phyloP scores from a whole-genome alignment of 2,329 filamentous ascomycete species.

The Trichophyton schoenleinii region DNA sequence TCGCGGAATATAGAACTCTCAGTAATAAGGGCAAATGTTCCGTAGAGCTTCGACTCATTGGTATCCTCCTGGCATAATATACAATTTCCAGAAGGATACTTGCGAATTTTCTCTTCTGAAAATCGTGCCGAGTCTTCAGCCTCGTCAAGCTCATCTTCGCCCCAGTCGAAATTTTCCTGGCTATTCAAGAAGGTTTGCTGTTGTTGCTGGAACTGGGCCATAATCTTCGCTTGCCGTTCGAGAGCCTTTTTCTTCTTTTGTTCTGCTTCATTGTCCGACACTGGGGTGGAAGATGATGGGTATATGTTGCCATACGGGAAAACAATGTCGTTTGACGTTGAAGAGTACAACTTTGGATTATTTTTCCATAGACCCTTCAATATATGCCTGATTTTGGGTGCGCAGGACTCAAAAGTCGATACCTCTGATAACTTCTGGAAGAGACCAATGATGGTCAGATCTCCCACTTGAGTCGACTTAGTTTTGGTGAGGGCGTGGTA shows the following conservation, averaged over 20 bases:
- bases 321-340: slow-evolving; percentile 46
- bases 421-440: slow-evolving; percentile 46
- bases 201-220: slow-evolving; percentile 97
- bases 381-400: slow-evolving; percentile 72
- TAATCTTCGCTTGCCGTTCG: slow-evolving; percentile 81
- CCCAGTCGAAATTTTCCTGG: slow-evolving; percentile 80
- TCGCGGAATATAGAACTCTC: slow-evolving; percentile 78
- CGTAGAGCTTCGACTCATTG: slow-evolving; percentile 76
- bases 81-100: slow-evolving; percentile 84
- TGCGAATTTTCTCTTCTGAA: slow-evolving; percentile 64
- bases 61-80: slow-evolving; percentile 95
- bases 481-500: slow-evolving; percentile 54
- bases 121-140: slow-evolving; percentile 31
- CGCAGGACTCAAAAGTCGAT: slow-evolving; percentile 67
- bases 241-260: slow-evolving; percentile 81
- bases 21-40: slow-evolving; percentile 80
- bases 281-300: slow-evolving; percentile 65
- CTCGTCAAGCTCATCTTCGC: slow-evolving; percentile 52
- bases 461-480: slow-evolving; percentile 35
- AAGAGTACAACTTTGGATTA: slow-evolving; percentile 59
- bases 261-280: slow-evolving; percentile 49
- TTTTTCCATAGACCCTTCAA: slow-evolving; percentile 76
- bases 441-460: slow-evolving; percentile 40
- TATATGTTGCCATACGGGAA: slow-evolving; percentile 67
- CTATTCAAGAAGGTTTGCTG: slow-evolving; percentile 89